These are phyloP conservation scores for Durio zibethinus DNA, from an alignment of 345 rosid genomes.

Conservation along the genomic window DNA sequence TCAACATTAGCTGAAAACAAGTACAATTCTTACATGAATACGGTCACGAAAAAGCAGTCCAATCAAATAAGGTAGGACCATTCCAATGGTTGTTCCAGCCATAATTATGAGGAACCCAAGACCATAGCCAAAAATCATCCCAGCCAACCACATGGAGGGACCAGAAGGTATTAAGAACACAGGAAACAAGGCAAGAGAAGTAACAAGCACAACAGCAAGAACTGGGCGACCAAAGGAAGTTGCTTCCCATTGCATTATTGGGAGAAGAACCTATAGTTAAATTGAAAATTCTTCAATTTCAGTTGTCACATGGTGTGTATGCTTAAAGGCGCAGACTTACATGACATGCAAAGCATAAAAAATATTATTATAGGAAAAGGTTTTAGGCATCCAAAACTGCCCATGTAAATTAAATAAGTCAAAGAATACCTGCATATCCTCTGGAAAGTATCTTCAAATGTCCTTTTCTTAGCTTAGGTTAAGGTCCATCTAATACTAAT, in stretches of 20 bases:
- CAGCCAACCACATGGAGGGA: conserved; percentile 99
- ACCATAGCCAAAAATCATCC: conserved; percentile 96
- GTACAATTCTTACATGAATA: conserved; percentile 62
- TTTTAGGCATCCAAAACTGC: background rate
- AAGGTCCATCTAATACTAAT: background rate
- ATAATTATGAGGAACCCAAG: conserved; percentile 87
- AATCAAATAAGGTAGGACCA: conserved; percentile 77
- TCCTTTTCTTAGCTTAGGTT: conserved; percentile 1
- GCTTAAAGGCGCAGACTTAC: background rate
- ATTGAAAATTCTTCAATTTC: background rate
- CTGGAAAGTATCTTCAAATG: background rate
- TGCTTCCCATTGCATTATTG: conserved; percentile 95
- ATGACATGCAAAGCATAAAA: background rate
- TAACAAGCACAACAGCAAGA: conserved; percentile 78
- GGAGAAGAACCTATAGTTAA: conserved; percentile 64
- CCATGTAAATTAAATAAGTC: background rate
- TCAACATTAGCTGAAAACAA: background rate
- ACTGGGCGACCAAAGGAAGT: conserved; percentile 96
- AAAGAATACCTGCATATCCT: background rate
- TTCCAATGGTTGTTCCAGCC: conserved; percentile 94
- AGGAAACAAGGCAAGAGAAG: conserved; percentile 89
- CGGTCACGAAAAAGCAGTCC: conserved; percentile 84
- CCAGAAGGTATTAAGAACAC: conserved; percentile 95
- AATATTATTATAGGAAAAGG: background rate
- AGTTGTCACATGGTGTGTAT: background rate